Base-by-base conservation (phyloP, 2,329 filamentous ascomycete species). In the Fusarium temperatum region DNA sequence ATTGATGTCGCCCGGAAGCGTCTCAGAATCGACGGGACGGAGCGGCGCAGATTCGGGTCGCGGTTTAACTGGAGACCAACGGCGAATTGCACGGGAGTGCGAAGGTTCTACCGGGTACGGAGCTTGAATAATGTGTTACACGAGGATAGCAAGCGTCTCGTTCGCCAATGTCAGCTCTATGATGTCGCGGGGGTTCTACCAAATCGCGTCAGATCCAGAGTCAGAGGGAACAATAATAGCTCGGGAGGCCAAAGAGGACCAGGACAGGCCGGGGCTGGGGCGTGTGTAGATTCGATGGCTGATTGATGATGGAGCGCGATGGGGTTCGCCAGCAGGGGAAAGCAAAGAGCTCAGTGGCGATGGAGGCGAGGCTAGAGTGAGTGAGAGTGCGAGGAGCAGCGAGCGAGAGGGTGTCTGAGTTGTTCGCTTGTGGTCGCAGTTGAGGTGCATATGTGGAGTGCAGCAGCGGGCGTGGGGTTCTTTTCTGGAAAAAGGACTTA, bases 391-490 rank as follows among this genome's bases (percentile, higher is more conserved):
- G 57, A 64, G 48, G 48, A 68, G 48, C 54, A 61, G 56, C 62
- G 63, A 72, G 76, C 63, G 58, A 72, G 77, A 77, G 75, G 76
- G 78, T 80, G 78, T 80, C 78, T 80, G 78, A 78, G 78, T 75
- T 80, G 78, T 80, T 78, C 77, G 68, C 65, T 73, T 68, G 64
- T 78, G 71, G 76, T 78, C 71, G 73, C 72, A 78, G 71, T 75
- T 51, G 66, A 78, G 71, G 68, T 78, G 76, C 68, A 79, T 78
- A 79, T 78, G 77, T 76, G 78, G 78, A 79, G 77, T 74, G 71
- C 54, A 66, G 63, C 74, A 71, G 63, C 41, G 41, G 63, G 77
- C 79, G 81, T 83, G 82, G 83, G 82, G 82, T 83, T 81, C n/a
- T 36, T 81, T 82, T 78, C 79, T 81, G 79, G 51, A 41, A 57